phyloP scores from a whole-genome alignment of 2,329 filamentous ascomycete species.

The Scedosporium minutisporum region DNA sequence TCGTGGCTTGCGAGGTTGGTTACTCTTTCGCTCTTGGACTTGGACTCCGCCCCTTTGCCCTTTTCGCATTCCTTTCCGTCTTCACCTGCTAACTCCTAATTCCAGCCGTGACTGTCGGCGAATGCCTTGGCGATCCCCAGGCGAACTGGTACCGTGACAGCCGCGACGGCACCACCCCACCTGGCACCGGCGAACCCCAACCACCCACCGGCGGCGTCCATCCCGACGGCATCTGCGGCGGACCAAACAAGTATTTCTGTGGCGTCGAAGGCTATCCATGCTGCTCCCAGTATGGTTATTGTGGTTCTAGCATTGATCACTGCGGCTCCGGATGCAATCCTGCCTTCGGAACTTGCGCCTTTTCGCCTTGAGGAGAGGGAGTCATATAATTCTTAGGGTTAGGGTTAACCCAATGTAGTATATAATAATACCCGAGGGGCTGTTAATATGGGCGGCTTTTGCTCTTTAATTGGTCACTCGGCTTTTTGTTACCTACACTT shows the following conservation, averaged over 20 bases:
- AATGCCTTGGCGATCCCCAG: slow-evolving; percentile 43
- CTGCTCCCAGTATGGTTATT: slow-evolving; percentile 5
- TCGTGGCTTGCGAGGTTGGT: slow-evolving; percentile 7
- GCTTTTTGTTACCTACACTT: too few species aligned
- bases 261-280: neutral
- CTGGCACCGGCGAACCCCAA: neutral
- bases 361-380: neutral
- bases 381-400: too few species aligned
- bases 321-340: slow-evolving; percentile 6
- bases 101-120: slow-evolving; percentile 19
- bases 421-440: too few species aligned
- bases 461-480: too few species aligned
- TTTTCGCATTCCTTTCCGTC: neutral
- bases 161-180: neutral
- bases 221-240: slow-evolving; percentile 6
- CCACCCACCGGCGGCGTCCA: neutral
- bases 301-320: slow-evolving; percentile 2
- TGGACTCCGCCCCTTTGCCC: too few species aligned
- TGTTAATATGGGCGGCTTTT: too few species aligned
- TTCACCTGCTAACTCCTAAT: neutral
- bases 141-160: slow-evolving; percentile 39
- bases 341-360: neutral
- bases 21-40: neutral
- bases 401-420: too few species aligned
- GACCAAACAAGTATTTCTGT: slow-evolving; percentile 3